Evolutionary conservation across 441 rosid species (phyloP), one percentile per base, ranked within the genome.

Genomic region (Populus hybrid): DNA sequence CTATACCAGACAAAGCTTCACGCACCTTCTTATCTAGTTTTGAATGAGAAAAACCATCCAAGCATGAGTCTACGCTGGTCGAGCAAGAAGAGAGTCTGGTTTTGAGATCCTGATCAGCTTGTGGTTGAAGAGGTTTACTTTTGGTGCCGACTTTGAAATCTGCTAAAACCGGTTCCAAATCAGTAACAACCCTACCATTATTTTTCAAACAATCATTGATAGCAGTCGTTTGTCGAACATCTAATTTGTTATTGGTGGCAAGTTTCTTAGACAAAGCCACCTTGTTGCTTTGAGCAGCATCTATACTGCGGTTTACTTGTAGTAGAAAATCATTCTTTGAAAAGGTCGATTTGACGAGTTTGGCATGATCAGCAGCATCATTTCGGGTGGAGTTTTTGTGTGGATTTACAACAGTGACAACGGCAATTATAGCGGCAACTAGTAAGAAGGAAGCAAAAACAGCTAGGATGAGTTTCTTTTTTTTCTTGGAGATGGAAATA

Each of bases 21-120:
- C 18, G 83, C 75, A 4, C 95, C 78, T 21, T 91, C 83, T n/a
- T 79, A 32, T 82, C 82, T 88, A 26, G 89, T 90, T 64, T 0
- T 86, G 57, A 89, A 53, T 93, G 83, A 6, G 94, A 89, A 77
- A 94, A 91, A 2, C 98, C 98, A 14, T 93, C 95, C 28, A 90
- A 81, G 80, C 98, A 94, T 1, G 95, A 91, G 35, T 86, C 93
- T 53, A 85, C 92, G 82, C 90, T 90, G 24, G 97, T 93, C 42
- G 91, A 89, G 35, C 97, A 94, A 3, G 98, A 77, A 69, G 97
- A 90, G 78, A 94, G 63, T 8, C 86, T 68, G 12, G 95, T 93
- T 74, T 89, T 90, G 36, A 91, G 87, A 72, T 92, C 89, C 12
- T 38, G 12, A 68, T 85, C 90, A 0, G 94, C 92, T 46, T 46